A percentile compares a stretch with the other conserved stretches of the same genome.
Evolutionary conservation across 805 yeast species (phyloP).

Genomic region (Spathaspora sp.): DNA sequence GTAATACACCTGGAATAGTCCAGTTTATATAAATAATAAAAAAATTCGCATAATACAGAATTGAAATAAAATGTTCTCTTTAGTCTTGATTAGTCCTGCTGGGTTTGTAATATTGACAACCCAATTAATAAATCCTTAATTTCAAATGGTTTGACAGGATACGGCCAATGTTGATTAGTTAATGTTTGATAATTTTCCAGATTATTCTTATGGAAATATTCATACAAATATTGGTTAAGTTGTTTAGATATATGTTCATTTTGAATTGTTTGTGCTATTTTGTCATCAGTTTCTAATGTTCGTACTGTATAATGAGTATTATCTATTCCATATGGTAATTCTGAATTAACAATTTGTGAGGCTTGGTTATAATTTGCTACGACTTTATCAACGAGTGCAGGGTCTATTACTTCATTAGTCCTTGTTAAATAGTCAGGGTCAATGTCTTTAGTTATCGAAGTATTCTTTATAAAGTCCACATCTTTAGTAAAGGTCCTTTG

Average conservation of each 20-base stretch:
- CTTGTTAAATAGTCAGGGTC: constrained; percentile 15
- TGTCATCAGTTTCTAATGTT: constrained; percentile 21
- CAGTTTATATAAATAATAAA: background rate
- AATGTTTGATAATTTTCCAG: constrained; percentile 8
- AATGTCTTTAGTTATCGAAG: constrained; percentile 14
- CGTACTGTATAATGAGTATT: constrained; percentile 30
- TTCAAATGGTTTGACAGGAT: constrained; percentile 12
- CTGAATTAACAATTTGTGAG: constrained; percentile 11
- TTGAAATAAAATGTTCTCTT: background rate
- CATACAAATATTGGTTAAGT: constrained; percentile 11
- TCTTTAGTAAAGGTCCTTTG: constrained; percentile 21
- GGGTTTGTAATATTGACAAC: background rate
- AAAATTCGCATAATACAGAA: background rate
- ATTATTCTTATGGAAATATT: constrained; percentile 17
- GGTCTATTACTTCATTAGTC: constrained; percentile 10
- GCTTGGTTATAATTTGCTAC: constrained; percentile 9
- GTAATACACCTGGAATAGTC: background rate
- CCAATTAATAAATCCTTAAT: constrained; percentile 15
- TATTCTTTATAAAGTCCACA: constrained; percentile 13
- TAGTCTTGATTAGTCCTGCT: background rate
- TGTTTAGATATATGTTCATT: constrained; percentile 13
- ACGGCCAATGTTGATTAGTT: constrained; percentile 13
- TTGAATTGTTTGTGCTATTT: constrained; percentile 18
- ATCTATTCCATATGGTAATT: constrained; percentile 32
- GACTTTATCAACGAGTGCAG: constrained; percentile 12